Evolutionary conservation across 495 filamentous ascomycete genomes (phyloP).

Genomic region (Paragyromitra xinjiangensis): DNA sequence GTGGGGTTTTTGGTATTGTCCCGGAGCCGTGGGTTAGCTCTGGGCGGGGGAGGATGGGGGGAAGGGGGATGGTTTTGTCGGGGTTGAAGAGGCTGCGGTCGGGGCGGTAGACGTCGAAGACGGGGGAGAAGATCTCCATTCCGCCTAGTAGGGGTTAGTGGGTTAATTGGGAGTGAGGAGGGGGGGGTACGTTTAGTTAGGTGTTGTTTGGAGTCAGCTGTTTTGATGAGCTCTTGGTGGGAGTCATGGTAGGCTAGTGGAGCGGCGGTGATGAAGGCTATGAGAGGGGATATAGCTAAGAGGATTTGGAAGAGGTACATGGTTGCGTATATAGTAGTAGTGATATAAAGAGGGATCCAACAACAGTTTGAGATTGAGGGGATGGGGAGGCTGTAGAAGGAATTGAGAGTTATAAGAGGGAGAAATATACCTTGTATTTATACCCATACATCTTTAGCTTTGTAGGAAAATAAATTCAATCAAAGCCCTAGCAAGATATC

Average conservation of each 20-base stretch:
- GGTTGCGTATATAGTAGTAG: background rate
- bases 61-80: background rate
- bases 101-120: background rate
- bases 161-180: background rate
- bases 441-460: too few relatives aligned
- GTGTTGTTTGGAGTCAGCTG: background rate
- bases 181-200: background rate
- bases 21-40: background rate
- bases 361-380: background rate
- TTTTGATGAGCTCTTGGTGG: background rate
- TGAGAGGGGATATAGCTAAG: background rate
- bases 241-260: background rate
- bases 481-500: too few relatives aligned
- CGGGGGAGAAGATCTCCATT: constrained; percentile 2
- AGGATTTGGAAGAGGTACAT: background rate
- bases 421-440: background rate
- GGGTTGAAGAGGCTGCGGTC: background rate
- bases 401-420: background rate
- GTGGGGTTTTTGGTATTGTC: background rate
- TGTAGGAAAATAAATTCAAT: too few relatives aligned
- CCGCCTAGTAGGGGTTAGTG: background rate
- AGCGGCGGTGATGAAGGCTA: background rate
- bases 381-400: background rate
- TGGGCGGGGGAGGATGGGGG: background rate
- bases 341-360: background rate